Conservation (phyloP, 257 asterid genomes). For the Datura wrightii region DNA sequence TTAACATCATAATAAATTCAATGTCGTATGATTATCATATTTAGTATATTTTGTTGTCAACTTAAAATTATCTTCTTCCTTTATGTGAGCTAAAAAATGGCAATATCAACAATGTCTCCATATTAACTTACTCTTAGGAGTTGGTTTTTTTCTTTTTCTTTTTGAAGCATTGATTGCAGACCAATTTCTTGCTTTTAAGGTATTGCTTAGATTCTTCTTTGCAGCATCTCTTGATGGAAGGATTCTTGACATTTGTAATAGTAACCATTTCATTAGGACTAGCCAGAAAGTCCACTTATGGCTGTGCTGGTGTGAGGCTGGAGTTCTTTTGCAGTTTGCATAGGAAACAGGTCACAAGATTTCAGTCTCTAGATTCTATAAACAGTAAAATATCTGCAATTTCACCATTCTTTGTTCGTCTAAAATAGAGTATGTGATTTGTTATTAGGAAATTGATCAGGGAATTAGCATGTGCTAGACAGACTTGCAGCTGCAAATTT, state of each 20-base stretch:
- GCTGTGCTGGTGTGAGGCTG: not conserved
- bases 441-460: too few relatives aligned
- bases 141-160: not conserved
- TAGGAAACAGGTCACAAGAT: not conserved
- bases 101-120: too few relatives aligned
- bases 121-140: not conserved
- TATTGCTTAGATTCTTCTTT: not conserved
- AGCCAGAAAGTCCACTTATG: not conserved
- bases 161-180: not conserved
- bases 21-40: too few relatives aligned
- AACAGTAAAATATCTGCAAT: too few relatives aligned
- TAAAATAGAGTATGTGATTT: too few relatives aligned
- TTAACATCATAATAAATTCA: too few relatives aligned
- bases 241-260: not conserved
- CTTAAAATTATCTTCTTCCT: too few relatives aligned
- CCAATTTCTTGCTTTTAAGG: not conserved
- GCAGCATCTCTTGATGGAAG: not conserved
- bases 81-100: too few relatives aligned
- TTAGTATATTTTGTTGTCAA: too few relatives aligned
- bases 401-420: too few relatives aligned
- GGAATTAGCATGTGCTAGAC: too few relatives aligned
- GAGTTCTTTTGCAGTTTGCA: not conserved
- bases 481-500: too few relatives aligned
- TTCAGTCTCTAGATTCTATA: not conserved
- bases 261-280: not conserved